These are phyloP conservation scores for Myrmaecium sp. DNA, from an alignment of 2,329 filamentous ascomycete genomes.

Conservation along the genomic window DNA sequence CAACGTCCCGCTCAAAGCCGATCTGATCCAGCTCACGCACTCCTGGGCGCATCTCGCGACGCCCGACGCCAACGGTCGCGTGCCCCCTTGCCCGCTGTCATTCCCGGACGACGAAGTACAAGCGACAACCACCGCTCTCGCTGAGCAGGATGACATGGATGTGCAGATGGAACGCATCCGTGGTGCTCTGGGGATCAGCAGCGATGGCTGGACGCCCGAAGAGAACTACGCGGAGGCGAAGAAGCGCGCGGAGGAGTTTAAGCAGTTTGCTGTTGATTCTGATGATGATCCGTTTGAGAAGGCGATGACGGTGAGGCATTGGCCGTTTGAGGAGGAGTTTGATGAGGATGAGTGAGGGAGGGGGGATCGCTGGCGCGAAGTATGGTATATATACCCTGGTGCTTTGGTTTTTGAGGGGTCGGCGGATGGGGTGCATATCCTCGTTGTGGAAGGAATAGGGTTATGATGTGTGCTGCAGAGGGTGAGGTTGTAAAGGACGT, in stretches of 20 bases:
- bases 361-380: too few relatives aligned
- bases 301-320: constrained; percentile 10
- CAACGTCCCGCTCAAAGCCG: constrained; percentile 12
- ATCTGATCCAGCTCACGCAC: constrained; percentile 9
- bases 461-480: too few relatives aligned
- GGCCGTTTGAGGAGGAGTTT: constrained; percentile 11
- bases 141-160: constrained; percentile 8
- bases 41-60: constrained; percentile 9
- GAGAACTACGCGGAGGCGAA: constrained; percentile 10
- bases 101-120: constrained; percentile 8
- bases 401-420: too few relatives aligned
- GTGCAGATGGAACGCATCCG: constrained; percentile 8
- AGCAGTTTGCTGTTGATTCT: constrained; percentile 8
- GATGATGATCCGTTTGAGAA: constrained; percentile 9
- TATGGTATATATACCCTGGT: too few relatives aligned
- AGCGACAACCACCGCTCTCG: constrained; percentile 8
- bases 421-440: too few relatives aligned
- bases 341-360: constrained; percentile 11
- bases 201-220: constrained; percentile 13
- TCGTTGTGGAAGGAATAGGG: too few relatives aligned
- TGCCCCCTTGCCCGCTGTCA: constrained; percentile 7
- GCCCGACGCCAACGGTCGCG: constrained; percentile 2
- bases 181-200: constrained; percentile 9
- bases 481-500: too few relatives aligned
- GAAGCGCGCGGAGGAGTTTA: constrained; percentile 10